Evolutionary conservation across 192 early-diverging fungal species (phyloP).

Genomic region (Powellomyces hirtus): DNA sequence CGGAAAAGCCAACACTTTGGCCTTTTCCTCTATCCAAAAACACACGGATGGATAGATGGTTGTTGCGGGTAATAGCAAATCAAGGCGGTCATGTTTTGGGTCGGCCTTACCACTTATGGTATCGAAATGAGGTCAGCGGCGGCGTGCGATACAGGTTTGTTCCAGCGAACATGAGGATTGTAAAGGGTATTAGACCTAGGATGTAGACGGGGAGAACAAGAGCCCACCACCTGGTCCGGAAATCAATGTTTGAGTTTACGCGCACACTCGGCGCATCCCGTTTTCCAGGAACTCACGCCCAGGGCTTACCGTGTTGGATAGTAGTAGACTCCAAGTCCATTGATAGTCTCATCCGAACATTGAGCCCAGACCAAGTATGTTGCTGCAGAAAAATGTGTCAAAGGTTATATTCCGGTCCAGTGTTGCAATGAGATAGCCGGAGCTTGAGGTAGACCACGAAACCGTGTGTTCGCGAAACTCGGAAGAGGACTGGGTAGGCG

Average conservation of each 20-base stretch:
- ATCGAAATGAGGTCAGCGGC: constrained; percentile 60
- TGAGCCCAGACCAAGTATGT: constrained; percentile 68
- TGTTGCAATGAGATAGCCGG: too few relatives aligned
- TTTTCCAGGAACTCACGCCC: not conserved
- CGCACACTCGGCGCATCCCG: not conserved
- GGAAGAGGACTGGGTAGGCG: too few relatives aligned
- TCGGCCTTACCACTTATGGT: constrained; percentile 74
- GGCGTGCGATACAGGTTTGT: constrained; percentile 78
- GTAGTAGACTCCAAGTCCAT: constrained; percentile 74
- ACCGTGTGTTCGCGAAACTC: constrained; percentile 69
- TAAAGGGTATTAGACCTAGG: constrained; percentile 70
- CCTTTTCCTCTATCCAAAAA: not conserved
- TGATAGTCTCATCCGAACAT: constrained; percentile 71
- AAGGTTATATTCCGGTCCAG: constrained; percentile 34
- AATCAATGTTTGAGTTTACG: constrained; percentile 24
- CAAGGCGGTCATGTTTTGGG: too few relatives aligned
- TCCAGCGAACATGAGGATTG: constrained; percentile 70
- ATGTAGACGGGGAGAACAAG: constrained; percentile 78
- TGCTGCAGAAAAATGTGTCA: constrained; percentile 63
- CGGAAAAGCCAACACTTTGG: not conserved
- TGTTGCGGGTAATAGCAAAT: not conserved
- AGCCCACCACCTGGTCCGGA: constrained; percentile 77
- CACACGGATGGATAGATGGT: not conserved
- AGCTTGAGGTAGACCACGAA: constrained; percentile 77
- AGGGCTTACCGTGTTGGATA: constrained; percentile 70